Evolutionary conservation across 352 stramenopile genomes (phyloP), one percentile per base, ranked within the genome.

Genomic region (Peronospora belbahrii): DNA sequence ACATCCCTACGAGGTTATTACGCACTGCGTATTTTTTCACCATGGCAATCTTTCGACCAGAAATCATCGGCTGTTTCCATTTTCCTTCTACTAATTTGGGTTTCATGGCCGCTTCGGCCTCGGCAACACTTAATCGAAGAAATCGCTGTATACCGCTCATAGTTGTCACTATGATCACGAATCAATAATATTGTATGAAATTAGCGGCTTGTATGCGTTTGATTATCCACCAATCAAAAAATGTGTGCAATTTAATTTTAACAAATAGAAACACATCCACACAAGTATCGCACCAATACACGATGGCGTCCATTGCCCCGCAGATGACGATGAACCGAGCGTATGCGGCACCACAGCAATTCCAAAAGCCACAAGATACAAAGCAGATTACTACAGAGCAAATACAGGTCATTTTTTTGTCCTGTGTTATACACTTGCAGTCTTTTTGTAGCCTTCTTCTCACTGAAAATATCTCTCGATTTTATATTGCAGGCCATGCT

Each of bases 51-150:
- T 88, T 88, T 30, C 81, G 81, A n/a, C 74, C 63, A 10, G 81
- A 86, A 30, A 93, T 68, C 49, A 85, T 45, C 40, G 81, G 78
- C 47, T 89, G 78, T 61, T 87, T 85, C 81, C 81, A 93, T 62
- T 89, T 89, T 46, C 78, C 81, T 19, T 87, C 73, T 45, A 90
- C 69, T 18, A 93, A 48, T 53, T 65, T 59, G 24, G 81, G 81
- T 61, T 86, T 86, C 66, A 93, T 82, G 30, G 81, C 81, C 34
- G 74, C 74, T 48, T 83, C 73, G 45, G 78, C 81, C 62, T 90
- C 78, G 35, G 52, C 56, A 42, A 73, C 76, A 42, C 65, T 76
- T 59, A 93, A 60, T 58, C 74, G 74, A 24, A 90, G 67, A 59
- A 93, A 88, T 32, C 76, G 78, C 55, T 77, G 58, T 52, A 92